Percentiles rank a stretch among this genome's conserved stretches.
phyloP scores from a whole-genome alignment of 345 rosid species.

The Gossypium turneri region DNA sequence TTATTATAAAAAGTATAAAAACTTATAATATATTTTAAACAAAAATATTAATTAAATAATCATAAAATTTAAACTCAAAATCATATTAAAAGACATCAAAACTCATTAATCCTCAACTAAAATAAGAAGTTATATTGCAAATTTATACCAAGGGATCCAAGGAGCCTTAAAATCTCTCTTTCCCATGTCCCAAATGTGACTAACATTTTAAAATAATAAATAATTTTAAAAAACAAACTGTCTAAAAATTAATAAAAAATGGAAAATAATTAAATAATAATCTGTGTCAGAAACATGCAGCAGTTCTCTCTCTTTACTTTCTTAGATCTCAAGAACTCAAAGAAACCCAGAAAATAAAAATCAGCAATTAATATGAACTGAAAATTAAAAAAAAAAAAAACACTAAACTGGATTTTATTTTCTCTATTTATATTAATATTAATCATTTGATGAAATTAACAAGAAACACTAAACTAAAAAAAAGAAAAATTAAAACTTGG shows the following conservation, averaged over 20 bases:
- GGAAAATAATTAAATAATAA: conserved; percentile 14
- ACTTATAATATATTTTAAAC: too few relatives aligned
- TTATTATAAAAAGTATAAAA: too few relatives aligned
- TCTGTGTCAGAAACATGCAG: conserved; percentile 38
- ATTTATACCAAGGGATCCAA: not conserved
- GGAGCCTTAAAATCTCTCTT: conserved; percentile 10
- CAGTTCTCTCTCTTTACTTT: conserved; percentile 34
- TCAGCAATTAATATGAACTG: not conserved
- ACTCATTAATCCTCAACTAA: too few relatives aligned
- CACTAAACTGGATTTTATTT: not conserved
- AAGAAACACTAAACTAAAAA: not conserved
- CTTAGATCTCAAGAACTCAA: conserved; percentile 22
- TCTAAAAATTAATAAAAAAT: conserved; percentile 7
- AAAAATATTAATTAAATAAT: too few relatives aligned
- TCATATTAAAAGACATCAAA: too few relatives aligned
- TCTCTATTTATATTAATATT: conserved; percentile 17
- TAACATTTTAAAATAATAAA: not conserved
- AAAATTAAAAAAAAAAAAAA: not conserved
- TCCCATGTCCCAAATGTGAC: conserved; percentile 16
- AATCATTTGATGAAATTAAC: not conserved
- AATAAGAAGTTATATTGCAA: too few relatives aligned
- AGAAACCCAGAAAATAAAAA: conserved; percentile 12
- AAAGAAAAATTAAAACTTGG: not conserved
- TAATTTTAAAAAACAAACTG: not conserved
- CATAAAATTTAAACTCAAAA: too few relatives aligned